Evolutionary conservation across 176 grass and related monocot species (phyloP), one percentile per base, ranked within the genome.

Genomic region (Rhynchospora breviuscula): DNA sequence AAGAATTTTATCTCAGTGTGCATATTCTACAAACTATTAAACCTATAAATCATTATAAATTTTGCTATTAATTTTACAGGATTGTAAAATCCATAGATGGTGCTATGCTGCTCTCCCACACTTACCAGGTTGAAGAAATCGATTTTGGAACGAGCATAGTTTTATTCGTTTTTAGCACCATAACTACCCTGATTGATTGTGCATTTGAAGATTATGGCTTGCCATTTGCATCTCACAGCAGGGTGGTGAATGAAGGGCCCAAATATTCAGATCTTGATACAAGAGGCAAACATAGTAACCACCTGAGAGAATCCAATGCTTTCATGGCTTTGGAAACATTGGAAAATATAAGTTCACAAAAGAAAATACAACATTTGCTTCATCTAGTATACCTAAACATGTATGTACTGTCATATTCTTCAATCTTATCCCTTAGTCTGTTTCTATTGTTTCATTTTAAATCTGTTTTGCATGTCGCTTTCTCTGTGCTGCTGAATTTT

Each of bases 311-410:
- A 57, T 92, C 72, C 60, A 98, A 94, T 70, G 88, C 87, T 56
- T 61, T 77, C 69, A 78, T 93, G 84, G 90, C 95, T 87, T 67
- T 98, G 43, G 89, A 98, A 19, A 89, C 92, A 79, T 51, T 92
- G 69, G 85, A 91, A 77, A 91, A 89, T 59, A 90, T 98, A 87
- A 79, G 71, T 74, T 83, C 92, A 75, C 80, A 93, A 68, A 91
- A 74, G 77, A 98, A 90, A 88, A 87, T 90, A 29, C 89, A 94
- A 80, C 43, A 88, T 84, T 98, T 88, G 86, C 79, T 98, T 78
- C 92, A 89, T 26, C 85, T 98, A 31, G 79, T 93, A 83, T 68
- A 80, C 85, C 79, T 94, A 25, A 94, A 94, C 89, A 98, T 98
- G 95, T 98, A 93, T 31, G 63, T 87, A 73, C 8, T 7, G 56